Conservation (phyloP, 352 stramenopile genomes). For the Pythium aquatile region DNA sequence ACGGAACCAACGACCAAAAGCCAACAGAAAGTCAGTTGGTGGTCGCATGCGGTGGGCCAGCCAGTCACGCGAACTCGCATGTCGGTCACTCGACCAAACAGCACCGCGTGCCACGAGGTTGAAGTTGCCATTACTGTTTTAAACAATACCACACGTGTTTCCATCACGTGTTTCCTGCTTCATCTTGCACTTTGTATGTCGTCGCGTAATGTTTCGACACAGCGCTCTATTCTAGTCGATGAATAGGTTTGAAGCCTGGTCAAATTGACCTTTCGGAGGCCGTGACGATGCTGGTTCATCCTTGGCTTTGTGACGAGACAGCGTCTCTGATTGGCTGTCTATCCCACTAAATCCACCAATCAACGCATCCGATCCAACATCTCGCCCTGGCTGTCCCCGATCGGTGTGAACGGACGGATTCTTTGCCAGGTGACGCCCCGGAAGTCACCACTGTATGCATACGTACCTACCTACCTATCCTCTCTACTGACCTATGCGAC, state of each 20-base stretch:
- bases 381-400: neutral
- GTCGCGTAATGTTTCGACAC: conserved; percentile 14
- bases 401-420: conserved; percentile 14
- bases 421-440: conserved; percentile 11
- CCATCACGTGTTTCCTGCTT: neutral
- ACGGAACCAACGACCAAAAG: neutral
- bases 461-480: neutral
- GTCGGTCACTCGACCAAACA: neutral
- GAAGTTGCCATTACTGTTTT: conserved; percentile 7
- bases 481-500: neutral
- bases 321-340: conserved; percentile 17
- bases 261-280: conserved; percentile 11
- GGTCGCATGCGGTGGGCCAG: neutral
- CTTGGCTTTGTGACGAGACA: conserved; percentile 25
- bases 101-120: conserved; percentile 5
- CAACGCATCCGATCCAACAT: neutral
- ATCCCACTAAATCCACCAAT: conserved; percentile 20
- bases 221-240: conserved; percentile 3
- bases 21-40: neutral
- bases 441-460: conserved; percentile 15
- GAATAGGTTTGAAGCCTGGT: conserved; percentile 27
- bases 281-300: conserved; percentile 21
- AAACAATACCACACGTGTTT: neutral
- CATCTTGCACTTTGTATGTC: conserved; percentile 2
- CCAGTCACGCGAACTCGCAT: neutral